Conservation (phyloP, 768 basidiomycete genomes). For the Macrolepiota fuliginosa region DNA sequence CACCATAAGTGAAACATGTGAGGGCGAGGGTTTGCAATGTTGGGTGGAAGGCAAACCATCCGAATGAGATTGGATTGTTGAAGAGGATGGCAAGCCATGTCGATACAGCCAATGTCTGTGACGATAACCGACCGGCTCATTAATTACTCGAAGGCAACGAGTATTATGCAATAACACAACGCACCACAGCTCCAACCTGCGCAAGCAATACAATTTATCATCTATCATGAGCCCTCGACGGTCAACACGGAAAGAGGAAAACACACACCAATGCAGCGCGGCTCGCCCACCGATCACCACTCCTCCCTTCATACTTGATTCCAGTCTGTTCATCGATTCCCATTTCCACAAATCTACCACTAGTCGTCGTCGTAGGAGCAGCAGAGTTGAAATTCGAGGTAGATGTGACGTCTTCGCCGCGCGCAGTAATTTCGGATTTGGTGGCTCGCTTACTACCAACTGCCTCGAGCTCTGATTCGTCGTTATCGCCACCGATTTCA, state of each 20-base stretch:
- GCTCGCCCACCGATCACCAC: slow-evolving; percentile 33
- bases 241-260: neutral
- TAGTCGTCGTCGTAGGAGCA: neutral
- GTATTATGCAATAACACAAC: neutral
- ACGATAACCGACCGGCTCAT: neutral
- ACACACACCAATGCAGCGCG: slow-evolving; percentile 34
- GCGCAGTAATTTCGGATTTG: neutral
- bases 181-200: slow-evolving; percentile 7
- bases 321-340: slow-evolving; percentile 1
- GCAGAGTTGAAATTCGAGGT: neutral
- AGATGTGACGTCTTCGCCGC: neutral
- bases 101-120: slow-evolving; percentile 35
- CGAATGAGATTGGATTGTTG: slow-evolving; percentile 41
- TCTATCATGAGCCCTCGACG: neutral
- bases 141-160: neutral
- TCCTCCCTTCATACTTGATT: slow-evolving; percentile 32
- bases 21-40: slow-evolving; percentile 58
- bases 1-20: slow-evolving; percentile 60
- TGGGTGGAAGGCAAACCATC: slow-evolving; percentile 72
- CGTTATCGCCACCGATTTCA: neutral
- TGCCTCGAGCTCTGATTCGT: neutral
- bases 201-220: neutral
- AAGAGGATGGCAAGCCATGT: slow-evolving; percentile 47
- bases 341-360: neutral
- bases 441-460: neutral